phyloP scores from a whole-genome alignment of 768 basidiomycete genomes.

The Panaeolus cyanescens region DNA sequence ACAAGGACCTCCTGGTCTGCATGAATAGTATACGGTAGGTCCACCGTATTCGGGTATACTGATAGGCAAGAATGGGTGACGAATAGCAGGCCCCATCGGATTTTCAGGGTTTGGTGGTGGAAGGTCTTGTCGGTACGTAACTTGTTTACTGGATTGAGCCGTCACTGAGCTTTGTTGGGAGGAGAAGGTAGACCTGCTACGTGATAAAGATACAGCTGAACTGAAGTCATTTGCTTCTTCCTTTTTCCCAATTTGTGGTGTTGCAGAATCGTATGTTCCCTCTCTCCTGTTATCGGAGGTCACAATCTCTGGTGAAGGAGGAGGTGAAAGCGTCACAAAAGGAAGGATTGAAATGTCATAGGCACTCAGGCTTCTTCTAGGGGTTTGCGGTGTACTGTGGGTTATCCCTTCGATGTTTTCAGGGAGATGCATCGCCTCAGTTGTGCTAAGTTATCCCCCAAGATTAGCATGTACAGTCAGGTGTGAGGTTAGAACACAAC shows the following conservation, averaged over 20 bases:
- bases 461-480: too few species aligned
- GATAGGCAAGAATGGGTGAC: slow-evolving; percentile 55
- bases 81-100: slow-evolving; percentile 53
- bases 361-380: not conserved
- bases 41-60: slow-evolving; percentile 46
- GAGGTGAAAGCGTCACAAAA: not conserved
- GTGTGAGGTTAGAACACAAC: not conserved
- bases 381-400: not conserved
- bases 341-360: not conserved
- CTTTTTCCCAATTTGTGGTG: not conserved
- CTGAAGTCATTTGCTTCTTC: not conserved
- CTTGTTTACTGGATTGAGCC: not conserved
- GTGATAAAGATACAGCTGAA: not conserved
- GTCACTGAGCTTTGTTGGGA: not conserved
- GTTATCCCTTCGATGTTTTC: not conserved
- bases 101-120: slow-evolving; percentile 43
- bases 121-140: slow-evolving; percentile 16
- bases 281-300: not conserved
- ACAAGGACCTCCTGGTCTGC: slow-evolving; percentile 64
- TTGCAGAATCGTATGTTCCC: not conserved
- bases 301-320: not conserved
- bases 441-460: too few species aligned
- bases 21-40: slow-evolving; percentile 54
- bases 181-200: not conserved
- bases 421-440: too few species aligned